Evolutionary conservation across 129 eudicot genomes (phyloP).

Genomic region (Flaveria robusta): DNA sequence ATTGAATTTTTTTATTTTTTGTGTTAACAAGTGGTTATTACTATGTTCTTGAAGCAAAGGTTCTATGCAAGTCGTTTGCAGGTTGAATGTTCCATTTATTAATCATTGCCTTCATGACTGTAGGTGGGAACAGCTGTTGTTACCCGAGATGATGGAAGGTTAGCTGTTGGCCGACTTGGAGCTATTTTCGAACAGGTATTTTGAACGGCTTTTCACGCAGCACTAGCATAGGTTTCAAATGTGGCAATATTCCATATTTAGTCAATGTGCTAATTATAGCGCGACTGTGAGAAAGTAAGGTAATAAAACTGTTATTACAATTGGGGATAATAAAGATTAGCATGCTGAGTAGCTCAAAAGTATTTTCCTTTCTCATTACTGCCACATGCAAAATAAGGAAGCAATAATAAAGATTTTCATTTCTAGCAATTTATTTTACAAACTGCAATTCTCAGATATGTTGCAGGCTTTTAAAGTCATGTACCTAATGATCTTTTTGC

Average conservation of each 20-base stretch:
- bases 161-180: conserved; percentile 92
- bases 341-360: not conserved
- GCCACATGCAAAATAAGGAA: not conserved
- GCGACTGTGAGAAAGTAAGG: not conserved
- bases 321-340: too few relatives aligned
- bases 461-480: not conserved
- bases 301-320: not conserved
- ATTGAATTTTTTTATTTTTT: not conserved
- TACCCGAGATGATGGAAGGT: conserved; percentile 81
- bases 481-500: conserved; percentile 36
- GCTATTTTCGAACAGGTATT: conserved; percentile 84
- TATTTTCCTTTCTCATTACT: conserved; percentile 9
- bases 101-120: not conserved
- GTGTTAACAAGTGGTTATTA: conserved; percentile 17
- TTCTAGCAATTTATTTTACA: not conserved
- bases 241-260: conserved; percentile 6
- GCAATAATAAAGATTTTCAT: not conserved
- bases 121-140: conserved; percentile 97
- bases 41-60: conserved; percentile 16
- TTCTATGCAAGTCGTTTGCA: conserved; percentile 10
- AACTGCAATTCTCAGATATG: not conserved
- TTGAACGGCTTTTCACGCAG: not conserved
- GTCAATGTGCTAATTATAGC: not conserved
- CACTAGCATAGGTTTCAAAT: conserved; percentile 20
- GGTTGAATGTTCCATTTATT: not conserved